A percentile compares a stretch with the other conserved stretches of the same genome.
These are phyloP conservation scores for Penicillium thymicola DNA, from an alignment of 2,329 filamentous ascomycete genomes.

Conservation along the genomic window DNA sequence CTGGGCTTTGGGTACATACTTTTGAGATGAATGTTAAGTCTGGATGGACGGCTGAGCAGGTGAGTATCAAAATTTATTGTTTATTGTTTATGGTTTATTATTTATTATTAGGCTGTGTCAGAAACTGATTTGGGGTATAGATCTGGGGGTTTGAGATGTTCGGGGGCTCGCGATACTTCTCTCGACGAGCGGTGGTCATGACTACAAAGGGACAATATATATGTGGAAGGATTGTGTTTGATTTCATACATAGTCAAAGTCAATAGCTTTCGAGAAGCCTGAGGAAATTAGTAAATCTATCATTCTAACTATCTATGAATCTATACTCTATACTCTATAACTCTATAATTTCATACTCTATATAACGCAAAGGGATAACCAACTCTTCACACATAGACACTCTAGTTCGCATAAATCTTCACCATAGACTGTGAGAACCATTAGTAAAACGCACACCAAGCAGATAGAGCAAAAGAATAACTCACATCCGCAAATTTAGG, in stretches of 20 bases:
- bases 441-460: neutral
- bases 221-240: neutral
- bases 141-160: conserved; percentile 7
- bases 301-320: neutral
- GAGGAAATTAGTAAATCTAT: neutral
- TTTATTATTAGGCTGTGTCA: too few species aligned
- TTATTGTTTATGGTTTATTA: neutral
- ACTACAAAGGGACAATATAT: neutral
- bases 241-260: neutral
- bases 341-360: conserved; percentile 1
- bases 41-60: conserved; percentile 4
- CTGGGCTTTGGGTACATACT: conserved; percentile 4
- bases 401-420: conserved; percentile 26
- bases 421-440: conserved; percentile 30
- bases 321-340: neutral
- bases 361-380: neutral
- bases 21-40: neutral
- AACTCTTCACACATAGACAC: neutral
- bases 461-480: neutral
- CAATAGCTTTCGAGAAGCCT: neutral
- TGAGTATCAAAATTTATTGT: neutral
- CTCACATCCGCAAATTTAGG: conserved; percentile 38
- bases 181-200: conserved; percentile 2
- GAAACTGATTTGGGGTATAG: neutral
- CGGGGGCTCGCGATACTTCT: neutral